Evolutionary conservation across 768 basidiomycete species (phyloP).

Genomic region (Macrolepiota fuliginosa): DNA sequence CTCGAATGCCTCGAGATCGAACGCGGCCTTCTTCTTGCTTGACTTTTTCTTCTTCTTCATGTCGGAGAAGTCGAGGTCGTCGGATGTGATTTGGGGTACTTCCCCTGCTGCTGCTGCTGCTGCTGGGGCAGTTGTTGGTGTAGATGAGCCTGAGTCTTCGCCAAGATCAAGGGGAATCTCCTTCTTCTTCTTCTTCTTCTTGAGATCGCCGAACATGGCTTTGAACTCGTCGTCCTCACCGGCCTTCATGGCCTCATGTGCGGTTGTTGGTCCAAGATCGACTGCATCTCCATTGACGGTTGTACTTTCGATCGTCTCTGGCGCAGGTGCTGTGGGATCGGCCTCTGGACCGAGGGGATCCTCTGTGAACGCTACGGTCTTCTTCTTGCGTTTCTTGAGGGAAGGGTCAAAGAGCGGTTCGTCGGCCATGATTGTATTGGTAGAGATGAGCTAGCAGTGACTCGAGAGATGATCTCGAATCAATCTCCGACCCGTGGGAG

Average conservation of each 20-base stretch:
- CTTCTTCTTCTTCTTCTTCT: conserved; percentile 94
- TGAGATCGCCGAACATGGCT: conserved; percentile 84
- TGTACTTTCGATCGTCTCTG: conserved; percentile 66
- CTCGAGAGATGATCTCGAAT: conserved; percentile 11
- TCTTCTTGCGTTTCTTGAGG: conserved; percentile 86
- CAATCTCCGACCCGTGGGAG: conserved; percentile 7
- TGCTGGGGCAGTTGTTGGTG: conserved; percentile 45
- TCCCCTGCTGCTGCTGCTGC: conserved; percentile 34
- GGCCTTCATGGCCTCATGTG: conserved; percentile 72
- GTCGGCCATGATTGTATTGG: neutral
- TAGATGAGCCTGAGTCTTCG: conserved; percentile 66
- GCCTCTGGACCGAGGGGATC: conserved; percentile 81
- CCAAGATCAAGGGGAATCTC: conserved; percentile 81
- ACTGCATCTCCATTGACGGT: conserved; percentile 70
- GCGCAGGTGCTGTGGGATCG: conserved; percentile 79
- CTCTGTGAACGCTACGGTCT: conserved; percentile 80
- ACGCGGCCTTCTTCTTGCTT: conserved; percentile 82
- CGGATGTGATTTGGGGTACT: conserved; percentile 49
- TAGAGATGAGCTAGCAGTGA: neutral
- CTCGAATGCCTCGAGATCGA: conserved; percentile 92
- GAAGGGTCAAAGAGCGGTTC: conserved; percentile 81
- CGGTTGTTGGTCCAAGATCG: conserved; percentile 74
- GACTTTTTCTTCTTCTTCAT: conserved; percentile 96
- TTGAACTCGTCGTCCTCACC: conserved; percentile 68
- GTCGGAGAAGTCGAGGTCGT: conserved; percentile 92